Percentiles rank a stretch among this genome's conserved stretches.
These are phyloP conservation scores for Talaromyces pinophilus DNA, from an alignment of 2,329 filamentous ascomycete species.

Conservation along the genomic window DNA sequence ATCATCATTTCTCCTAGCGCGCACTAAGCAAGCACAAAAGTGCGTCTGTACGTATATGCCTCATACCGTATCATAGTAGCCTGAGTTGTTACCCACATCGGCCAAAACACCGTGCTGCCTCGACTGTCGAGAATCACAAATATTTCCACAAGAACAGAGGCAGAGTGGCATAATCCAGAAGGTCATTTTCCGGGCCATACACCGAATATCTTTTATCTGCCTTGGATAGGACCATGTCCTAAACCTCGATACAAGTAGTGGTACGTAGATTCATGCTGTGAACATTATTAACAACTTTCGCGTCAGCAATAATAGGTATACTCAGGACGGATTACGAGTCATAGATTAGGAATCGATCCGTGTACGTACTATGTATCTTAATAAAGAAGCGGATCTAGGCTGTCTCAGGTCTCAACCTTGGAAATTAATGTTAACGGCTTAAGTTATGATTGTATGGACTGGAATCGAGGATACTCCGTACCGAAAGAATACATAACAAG, in stretches of 20 bases:
- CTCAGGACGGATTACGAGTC: neutral
- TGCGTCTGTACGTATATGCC: slow-evolving; percentile 1
- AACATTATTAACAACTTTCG: neutral
- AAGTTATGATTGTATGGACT: neutral
- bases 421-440: neutral
- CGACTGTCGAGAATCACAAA: neutral
- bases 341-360: neutral
- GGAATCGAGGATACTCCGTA: neutral
- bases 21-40: neutral
- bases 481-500: neutral
- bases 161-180: neutral
- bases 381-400: slow-evolving; percentile 8
- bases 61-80: neutral
- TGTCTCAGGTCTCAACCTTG: neutral
- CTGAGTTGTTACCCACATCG: slow-evolving; percentile 7
- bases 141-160: neutral
- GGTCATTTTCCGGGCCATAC: neutral
- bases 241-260: neutral
- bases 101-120: slow-evolving; percentile 8
- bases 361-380: neutral
- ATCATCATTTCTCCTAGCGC: slow-evolving; percentile 3
- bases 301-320: neutral
- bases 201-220: neutral
- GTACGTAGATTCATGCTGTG: neutral
- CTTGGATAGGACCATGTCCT: neutral